Conservation (phyloP, 768 basidiomycete species). For the Mycena alexandri region DNA sequence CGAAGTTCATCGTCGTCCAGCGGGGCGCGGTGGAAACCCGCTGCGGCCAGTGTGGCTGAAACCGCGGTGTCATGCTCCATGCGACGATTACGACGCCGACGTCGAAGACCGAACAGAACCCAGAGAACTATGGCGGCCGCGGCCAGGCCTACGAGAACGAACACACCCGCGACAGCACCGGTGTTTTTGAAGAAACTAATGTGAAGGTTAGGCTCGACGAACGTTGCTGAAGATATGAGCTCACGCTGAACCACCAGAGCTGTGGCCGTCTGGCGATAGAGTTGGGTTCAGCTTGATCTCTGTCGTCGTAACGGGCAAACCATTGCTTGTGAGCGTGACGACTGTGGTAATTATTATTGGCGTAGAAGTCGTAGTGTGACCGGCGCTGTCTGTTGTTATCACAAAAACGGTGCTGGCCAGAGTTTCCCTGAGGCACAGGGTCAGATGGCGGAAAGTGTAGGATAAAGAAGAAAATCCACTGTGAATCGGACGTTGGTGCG, state of each 20-base stretch:
- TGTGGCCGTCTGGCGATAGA: slow-evolving; percentile 62
- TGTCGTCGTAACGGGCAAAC: slow-evolving; percentile 69
- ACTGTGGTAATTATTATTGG: slow-evolving; percentile 71
- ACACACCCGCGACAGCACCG: slow-evolving; percentile 93
- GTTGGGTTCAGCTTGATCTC: slow-evolving; percentile 79
- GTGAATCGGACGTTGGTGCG: slow-evolving; percentile 21
- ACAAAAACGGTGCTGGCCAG: slow-evolving; percentile 66
- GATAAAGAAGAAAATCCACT: slow-evolving; percentile 31
- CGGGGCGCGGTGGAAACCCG: slow-evolving; percentile 75
- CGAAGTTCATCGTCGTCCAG: slow-evolving; percentile 77
- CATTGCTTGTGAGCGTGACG: slow-evolving; percentile 68
- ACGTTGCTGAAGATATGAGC: slow-evolving; percentile 39
- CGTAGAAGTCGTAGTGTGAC: slow-evolving; percentile 60
- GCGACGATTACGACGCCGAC: slow-evolving; percentile 69
- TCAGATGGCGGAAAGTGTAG: slow-evolving; percentile 23
- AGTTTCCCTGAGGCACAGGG: slow-evolving; percentile 59
- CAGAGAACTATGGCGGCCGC: slow-evolving; percentile 76
- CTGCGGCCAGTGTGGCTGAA: slow-evolving; percentile 79
- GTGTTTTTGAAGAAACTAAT: slow-evolving; percentile 89
- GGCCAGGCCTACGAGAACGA: slow-evolving; percentile 89
- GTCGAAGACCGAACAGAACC: slow-evolving; percentile 77
- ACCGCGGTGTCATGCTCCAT: slow-evolving; percentile 79
- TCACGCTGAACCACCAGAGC: slow-evolving; percentile 63
- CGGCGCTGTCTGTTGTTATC: slow-evolving; percentile 70
- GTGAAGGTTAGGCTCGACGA: slow-evolving; percentile 2